Percentiles rank a stretch among this genome's conserved stretches.
These are phyloP conservation scores for Epichloe elymi DNA, from an alignment of 2,329 filamentous ascomycete genomes.

Conservation along the genomic window DNA sequence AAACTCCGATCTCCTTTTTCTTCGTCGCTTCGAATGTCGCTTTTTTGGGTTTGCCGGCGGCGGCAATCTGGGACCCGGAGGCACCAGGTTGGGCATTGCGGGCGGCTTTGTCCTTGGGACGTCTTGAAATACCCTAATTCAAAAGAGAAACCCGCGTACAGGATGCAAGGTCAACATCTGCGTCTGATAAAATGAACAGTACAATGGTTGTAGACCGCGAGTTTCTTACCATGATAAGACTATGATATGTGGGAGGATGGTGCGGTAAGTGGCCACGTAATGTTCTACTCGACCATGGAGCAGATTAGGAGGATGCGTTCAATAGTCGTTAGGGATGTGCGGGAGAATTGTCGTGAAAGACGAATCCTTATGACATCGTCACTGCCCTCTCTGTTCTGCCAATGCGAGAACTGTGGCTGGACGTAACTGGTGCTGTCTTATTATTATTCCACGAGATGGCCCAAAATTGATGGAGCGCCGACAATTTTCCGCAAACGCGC, in stretches of 20 bases:
- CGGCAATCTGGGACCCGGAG: slow-evolving; percentile 20
- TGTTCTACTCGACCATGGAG: slow-evolving; percentile 15
- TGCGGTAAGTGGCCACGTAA: neutral
- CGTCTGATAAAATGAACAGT: neutral
- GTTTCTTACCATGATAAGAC: slow-evolving; percentile 20
- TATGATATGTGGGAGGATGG: slow-evolving; percentile 7
- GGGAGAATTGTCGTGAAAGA: neutral
- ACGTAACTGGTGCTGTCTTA: slow-evolving; percentile 5
- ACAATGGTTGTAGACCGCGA: slow-evolving; percentile 3
- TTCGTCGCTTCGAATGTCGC: slow-evolving; percentile 91
- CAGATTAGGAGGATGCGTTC: neutral
- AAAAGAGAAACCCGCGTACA: neutral
- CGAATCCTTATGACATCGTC: neutral
- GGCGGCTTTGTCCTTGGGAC: slow-evolving; percentile 27
- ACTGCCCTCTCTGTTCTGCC: neutral
- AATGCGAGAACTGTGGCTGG: neutral
- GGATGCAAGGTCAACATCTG: slow-evolving; percentile 1
- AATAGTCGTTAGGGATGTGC: neutral
- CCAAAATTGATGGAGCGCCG: slow-evolving; percentile 22
- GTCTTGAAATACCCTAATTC: slow-evolving; percentile 25
- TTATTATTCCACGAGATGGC: slow-evolving; percentile 5
- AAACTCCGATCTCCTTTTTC: slow-evolving; percentile 99
- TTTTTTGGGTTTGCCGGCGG: slow-evolving; percentile 67
- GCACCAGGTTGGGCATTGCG: slow-evolving; percentile 26
- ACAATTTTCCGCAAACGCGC: slow-evolving; percentile 22